Evolutionary conservation across 495 filamentous ascomycete genomes (phyloP), one percentile per base, ranked within the genome.

Genomic region (Acidomyces sp.): DNA sequence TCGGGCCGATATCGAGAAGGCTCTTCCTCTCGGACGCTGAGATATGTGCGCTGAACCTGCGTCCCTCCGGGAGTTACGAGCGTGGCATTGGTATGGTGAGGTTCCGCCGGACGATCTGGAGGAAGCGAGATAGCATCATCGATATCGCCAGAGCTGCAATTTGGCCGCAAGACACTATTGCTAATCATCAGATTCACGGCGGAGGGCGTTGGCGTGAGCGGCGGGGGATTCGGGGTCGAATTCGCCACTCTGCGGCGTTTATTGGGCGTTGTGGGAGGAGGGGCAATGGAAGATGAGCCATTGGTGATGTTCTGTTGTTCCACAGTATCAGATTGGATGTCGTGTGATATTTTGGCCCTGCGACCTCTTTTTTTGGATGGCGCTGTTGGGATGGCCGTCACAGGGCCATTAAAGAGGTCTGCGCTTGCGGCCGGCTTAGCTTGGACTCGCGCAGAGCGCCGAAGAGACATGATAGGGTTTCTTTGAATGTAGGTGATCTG

Each of bases 51-150:
- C 81, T 63, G 33, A 82, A 58, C 22, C 37, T 75, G 71, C 10
- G 80, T 80, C 37, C 83, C 85, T 51, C 79, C 69, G 0, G 86
- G 83, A 0, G 85, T 88, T 13, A 83, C 62, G 34, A 95, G 71
- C 6, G 77, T 74, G 25, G 82, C 85, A 56, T 92, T 88, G 31
- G 74, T 80, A 37, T 57, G 54, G 48, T 78, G 71, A 18, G 74
- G 74, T 42, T 74, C 70, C 22, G 72, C 73, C n/a, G 73, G 73
- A 16, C 75, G 70, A 34, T 72, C 58, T 19, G 63, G 58, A 1
- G 62, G 61, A n/a, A 46, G 40, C 28, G 67, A 67, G 13, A 64
- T 69, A 21, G 51, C 35, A 33, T 54, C 52, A 34, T 57, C 41
- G 26, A 50, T 53, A 27, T 52, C 54, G 11, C 55, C 52, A 19